These are phyloP conservation scores for Picocystis salinarum DNA, from an alignment of 139 green algal species.

Conservation along the genomic window DNA sequence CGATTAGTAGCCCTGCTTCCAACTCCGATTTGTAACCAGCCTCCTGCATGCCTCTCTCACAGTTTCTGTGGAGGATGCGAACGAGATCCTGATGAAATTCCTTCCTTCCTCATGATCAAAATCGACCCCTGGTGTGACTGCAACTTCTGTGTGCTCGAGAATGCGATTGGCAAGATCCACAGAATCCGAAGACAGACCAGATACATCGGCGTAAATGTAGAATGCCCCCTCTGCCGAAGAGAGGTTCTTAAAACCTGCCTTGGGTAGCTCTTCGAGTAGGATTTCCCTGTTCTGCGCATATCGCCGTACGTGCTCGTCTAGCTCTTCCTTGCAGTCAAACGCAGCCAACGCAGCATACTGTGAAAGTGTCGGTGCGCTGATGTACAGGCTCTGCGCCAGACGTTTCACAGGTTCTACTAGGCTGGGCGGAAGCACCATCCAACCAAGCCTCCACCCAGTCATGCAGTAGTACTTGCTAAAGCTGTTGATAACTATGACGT, in stretches of 20 bases:
- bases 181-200: too few relatives aligned
- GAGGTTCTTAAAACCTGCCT: slow-evolving; percentile 9
- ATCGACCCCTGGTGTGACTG: too few relatives aligned
- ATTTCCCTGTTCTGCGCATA: slow-evolving; percentile 10
- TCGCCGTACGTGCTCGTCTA: slow-evolving; percentile 1
- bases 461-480: slow-evolving; percentile 17
- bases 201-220: slow-evolving; percentile 13
- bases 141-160: too few relatives aligned
- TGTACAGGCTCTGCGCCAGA: slow-evolving; percentile 10
- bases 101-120: too few relatives aligned
- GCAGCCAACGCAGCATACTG: slow-evolving; percentile 6
- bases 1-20: too few relatives aligned
- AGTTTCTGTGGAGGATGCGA: too few relatives aligned
- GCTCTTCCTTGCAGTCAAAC: slow-evolving; percentile 8
- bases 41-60: too few relatives aligned
- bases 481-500: slow-evolving; percentile 12
- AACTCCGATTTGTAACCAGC: too few relatives aligned
- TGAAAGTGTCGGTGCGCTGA: slow-evolving; percentile 9
- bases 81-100: too few relatives aligned
- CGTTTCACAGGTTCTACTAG: neutral
- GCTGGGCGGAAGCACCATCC: slow-evolving; percentile 5
- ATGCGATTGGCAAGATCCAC: too few relatives aligned
- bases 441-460: slow-evolving; percentile 13
- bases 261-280: slow-evolving; percentile 6
- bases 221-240: slow-evolving; percentile 8